A percentile compares a stretch with the other conserved stretches of the same genome.
Evolutionary conservation across 1,284 basidiomycete genomes (phyloP).

Genomic region (Takashimella tepidaria): DNA sequence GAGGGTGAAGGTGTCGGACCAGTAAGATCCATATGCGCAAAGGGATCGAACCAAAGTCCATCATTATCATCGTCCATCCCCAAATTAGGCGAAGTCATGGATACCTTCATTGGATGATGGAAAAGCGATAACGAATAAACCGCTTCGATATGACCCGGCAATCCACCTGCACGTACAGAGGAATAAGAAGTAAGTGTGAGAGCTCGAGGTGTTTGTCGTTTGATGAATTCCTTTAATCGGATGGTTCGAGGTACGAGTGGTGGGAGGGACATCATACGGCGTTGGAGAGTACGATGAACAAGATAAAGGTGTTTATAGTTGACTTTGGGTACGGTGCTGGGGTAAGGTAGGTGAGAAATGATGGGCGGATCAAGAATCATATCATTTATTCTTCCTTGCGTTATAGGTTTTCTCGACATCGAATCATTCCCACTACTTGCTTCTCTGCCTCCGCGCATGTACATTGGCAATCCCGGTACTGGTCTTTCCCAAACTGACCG

Average conservation of each 20-base stretch:
- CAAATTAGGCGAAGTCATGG: slow-evolving; percentile 5
- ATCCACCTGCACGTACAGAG: slow-evolving; percentile 38
- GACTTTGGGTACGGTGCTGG: slow-evolving; percentile 30
- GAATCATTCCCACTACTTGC: neutral
- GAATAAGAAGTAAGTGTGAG: slow-evolving; percentile 18
- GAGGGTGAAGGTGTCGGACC: neutral
- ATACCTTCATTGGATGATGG: slow-evolving; percentile 34
- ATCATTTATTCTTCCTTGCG: neutral
- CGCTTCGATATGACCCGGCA: slow-evolving; percentile 43
- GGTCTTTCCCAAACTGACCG: slow-evolving; percentile 10
- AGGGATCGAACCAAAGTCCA: neutral
- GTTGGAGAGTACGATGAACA: slow-evolving; percentile 29
- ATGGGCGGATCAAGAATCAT: slow-evolving; percentile 17
- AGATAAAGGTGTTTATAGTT: slow-evolving; percentile 47
- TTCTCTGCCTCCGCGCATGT: slow-evolving; percentile 10
- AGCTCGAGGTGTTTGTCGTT: slow-evolving; percentile 1
- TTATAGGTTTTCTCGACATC: neutral
- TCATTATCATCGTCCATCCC: neutral
- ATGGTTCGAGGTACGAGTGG: neutral
- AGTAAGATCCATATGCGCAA: neutral
- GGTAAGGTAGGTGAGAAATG: slow-evolving; percentile 32
- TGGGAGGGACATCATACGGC: slow-evolving; percentile 24
- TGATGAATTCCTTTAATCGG: neutral
- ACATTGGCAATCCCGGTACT: slow-evolving; percentile 11
- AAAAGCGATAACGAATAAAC: slow-evolving; percentile 44